Conservation (phyloP, 176 grass and related monocot genomes). For the Avena sativa region DNA sequence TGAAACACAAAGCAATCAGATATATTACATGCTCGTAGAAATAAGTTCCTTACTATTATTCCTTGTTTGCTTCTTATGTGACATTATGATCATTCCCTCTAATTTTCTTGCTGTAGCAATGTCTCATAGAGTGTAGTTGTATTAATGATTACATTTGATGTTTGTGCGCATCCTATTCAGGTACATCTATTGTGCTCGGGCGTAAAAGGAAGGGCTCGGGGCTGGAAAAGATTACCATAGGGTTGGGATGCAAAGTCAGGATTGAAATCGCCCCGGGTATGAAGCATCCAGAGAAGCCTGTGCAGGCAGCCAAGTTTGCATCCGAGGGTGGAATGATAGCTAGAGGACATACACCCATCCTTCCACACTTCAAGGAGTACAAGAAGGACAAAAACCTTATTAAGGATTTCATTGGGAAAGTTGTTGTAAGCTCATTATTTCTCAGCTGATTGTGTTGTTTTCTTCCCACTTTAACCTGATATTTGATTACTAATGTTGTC, state of each 20-base stretch:
- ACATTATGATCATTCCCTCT: no score
- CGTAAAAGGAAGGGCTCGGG: not conserved
- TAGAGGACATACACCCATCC: not conserved
- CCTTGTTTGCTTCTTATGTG: no score
- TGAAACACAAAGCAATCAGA: no score
- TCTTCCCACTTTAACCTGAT: not conserved
- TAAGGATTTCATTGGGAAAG: not conserved
- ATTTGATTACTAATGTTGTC: not conserved
- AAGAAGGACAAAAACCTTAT: not conserved
- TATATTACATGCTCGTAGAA: no score
- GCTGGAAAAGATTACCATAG: not conserved
- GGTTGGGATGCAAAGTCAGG: not conserved
- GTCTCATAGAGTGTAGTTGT: no score
- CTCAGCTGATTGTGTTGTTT: not conserved
- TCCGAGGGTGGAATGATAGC: not conserved
- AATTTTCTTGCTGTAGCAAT: no score
- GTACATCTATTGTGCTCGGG: not conserved
- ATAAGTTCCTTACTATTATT: no score
- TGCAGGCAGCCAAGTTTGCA: not conserved
- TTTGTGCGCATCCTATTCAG: not conserved
- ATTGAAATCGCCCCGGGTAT: not conserved
- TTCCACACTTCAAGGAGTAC: not conserved
- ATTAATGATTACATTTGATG: not conserved
- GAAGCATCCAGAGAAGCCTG: not conserved
- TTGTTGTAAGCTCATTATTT: not conserved